These are phyloP conservation scores for Millerozyma acaciae DNA, from an alignment of 805 yeast species.

Conservation along the genomic window DNA sequence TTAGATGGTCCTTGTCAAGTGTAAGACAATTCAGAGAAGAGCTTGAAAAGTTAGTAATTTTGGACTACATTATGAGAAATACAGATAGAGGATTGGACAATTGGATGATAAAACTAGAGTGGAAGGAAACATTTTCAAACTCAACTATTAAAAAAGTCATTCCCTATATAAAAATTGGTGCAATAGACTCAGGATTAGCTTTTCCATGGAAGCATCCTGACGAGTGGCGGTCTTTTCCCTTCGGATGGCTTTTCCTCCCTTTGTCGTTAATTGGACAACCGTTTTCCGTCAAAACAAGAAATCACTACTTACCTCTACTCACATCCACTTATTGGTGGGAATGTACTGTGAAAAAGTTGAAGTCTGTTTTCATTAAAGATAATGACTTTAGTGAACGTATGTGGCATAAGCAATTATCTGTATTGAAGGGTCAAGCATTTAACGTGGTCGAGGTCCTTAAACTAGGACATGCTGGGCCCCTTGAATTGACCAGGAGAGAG, in stretches of 20 bases:
- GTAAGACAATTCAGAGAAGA: conserved; percentile 54
- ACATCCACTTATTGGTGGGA: conserved; percentile 73
- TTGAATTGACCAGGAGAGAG: conserved; percentile 59
- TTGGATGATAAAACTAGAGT: conserved; percentile 68
- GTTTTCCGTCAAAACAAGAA: conserved; percentile 51
- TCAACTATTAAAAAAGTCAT: conserved; percentile 4
- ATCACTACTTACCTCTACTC: conserved; percentile 53
- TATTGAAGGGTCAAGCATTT: conserved; percentile 74
- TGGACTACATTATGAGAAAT: conserved; percentile 70
- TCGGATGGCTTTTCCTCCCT: conserved; percentile 74
- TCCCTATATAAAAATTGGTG: conserved; percentile 55
- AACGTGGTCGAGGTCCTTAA: conserved; percentile 66
- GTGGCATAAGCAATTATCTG: conserved; percentile 67
- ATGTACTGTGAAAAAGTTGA: conserved; percentile 44
- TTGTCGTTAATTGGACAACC: conserved; percentile 62
- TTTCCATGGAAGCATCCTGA: conserved; percentile 84
- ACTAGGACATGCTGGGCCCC: conserved; percentile 56
- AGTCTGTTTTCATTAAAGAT: conserved; percentile 50
- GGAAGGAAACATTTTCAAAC: conserved; percentile 21
- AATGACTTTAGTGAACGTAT: conserved; percentile 59
- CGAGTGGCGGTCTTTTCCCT: conserved; percentile 77
- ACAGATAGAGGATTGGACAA: conserved; percentile 74
- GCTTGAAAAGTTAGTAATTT: conserved; percentile 63
- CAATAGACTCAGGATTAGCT: conserved; percentile 71
- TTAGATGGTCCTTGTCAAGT: conserved; percentile 51